Base-by-base conservation (phyloP, 768 basidiomycete genomes). In the Pisolithus microcarpus region DNA sequence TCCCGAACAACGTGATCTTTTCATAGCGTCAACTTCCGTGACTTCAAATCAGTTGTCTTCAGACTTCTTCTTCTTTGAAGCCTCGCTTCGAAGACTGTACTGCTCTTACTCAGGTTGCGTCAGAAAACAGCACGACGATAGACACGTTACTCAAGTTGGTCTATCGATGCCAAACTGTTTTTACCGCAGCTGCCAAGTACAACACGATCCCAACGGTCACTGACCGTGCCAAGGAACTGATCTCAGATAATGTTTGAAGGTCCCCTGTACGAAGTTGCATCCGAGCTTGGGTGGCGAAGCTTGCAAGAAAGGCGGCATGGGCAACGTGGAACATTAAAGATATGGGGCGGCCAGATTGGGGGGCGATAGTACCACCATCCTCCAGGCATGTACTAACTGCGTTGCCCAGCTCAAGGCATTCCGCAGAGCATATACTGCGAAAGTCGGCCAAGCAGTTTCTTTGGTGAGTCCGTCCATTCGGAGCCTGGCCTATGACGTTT, bases 71-170 rank as follows among this genome's bases (percentile, higher is more conserved):
- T 38, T 61, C 51, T 70, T 34, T 52, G 11, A 59, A 65, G 15
- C 60, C 66, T 3, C 15, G 42, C 38, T n/a, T 11, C 24, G 24
- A 2, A 30, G 38, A 52, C 52, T 9, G 53, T 65, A 7, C 65
- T n/a, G n/a, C n/a, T n/a, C n/a, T n/a, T n/a, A n/a, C n/a, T n/a
- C n/a, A n/a, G n/a, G n/a, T n/a, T n/a, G 66, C 76, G 65, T 49
- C 68, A 28, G 77, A 78, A 58, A 65, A 70, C 53, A 64, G 59
- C 43, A 59, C 57, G 9, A 71, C 70, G 2, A 53, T 78, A 26
- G 50, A 34, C 28, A 8, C 30, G 28, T n/a, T 46, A 21, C 28
- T 46, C 44, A 62, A 28, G 50, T 64, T 8, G 56, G 75, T 5
- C 67, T 78, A 5, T 62, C 68, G 43, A 53, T 9, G 48, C 58